phyloP scores from a whole-genome alignment of 257 asterid genomes.

The Lavandula angustifolia region DNA sequence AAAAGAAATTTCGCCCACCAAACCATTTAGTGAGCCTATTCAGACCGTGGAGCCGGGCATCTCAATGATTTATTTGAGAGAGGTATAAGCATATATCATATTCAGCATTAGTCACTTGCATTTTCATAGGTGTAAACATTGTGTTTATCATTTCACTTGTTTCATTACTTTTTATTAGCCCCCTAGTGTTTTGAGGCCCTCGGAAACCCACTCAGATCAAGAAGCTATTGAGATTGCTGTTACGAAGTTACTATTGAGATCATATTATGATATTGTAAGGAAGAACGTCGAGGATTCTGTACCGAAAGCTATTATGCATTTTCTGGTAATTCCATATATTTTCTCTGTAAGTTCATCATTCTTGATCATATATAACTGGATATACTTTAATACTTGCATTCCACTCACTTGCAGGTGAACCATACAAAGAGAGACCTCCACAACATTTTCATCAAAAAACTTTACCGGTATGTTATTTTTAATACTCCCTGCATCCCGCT shows the following conservation, averaged over 20 bases:
- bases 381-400: slow-evolving; percentile 2
- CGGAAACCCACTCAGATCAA: slow-evolving; percentile 73
- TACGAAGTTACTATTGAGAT: slow-evolving; percentile 65
- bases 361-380: background rate
- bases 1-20: slow-evolving; percentile 57
- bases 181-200: slow-evolving; percentile 75
- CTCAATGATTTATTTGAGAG: slow-evolving; percentile 78
- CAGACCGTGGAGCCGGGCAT: slow-evolving; percentile 54
- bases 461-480: slow-evolving; percentile 64
- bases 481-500: background rate
- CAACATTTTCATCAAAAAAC: slow-evolving; percentile 65
- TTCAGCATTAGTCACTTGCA: background rate
- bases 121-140: background rate
- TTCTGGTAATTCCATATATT: slow-evolving; percentile 57
- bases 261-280: slow-evolving; percentile 86
- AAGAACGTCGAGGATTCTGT: slow-evolving; percentile 74
- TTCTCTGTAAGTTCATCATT: slow-evolving; percentile 3
- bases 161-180: slow-evolving; percentile 49
- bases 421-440: slow-evolving; percentile 91
- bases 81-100: slow-evolving; percentile 44
- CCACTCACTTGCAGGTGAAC: slow-evolving; percentile 58
- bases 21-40: slow-evolving; percentile 53
- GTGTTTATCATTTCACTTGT: background rate
- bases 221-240: slow-evolving; percentile 65
- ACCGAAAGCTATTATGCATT: slow-evolving; percentile 95